A percentile compares a stretch with the other conserved stretches of the same genome.
phyloP scores from a whole-genome alignment of 2,329 filamentous ascomycete species.

The Clarireedia paspali region DNA sequence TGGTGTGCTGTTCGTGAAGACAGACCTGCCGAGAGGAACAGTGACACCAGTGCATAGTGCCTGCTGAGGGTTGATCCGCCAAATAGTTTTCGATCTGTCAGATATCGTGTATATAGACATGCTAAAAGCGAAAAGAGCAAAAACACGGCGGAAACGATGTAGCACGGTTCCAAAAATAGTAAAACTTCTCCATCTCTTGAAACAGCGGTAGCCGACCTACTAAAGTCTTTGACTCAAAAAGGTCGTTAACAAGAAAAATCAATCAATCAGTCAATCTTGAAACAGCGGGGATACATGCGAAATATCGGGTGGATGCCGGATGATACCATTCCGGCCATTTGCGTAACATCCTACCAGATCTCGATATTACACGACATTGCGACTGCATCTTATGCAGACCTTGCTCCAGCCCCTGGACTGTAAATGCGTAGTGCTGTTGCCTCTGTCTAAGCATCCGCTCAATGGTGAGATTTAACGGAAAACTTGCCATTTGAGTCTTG shows the following conservation, averaged over 20 bases:
- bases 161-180: too few relatives aligned
- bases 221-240: too few relatives aligned
- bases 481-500: not conserved
- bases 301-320: not conserved
- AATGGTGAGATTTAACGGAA: not conserved
- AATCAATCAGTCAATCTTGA: too few relatives aligned
- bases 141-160: not conserved
- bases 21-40: not conserved
- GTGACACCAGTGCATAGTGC: not conserved
- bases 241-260: too few relatives aligned
- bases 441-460: not conserved
- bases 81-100: not conserved
- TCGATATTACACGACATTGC: not conserved
- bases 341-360: not conserved
- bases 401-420: not conserved
- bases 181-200: too few relatives aligned
- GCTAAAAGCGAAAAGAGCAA: not conserved
- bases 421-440: not conserved
- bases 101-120: not conserved
- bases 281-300: not conserved
- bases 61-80: not conserved
- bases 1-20: not conserved
- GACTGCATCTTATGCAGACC: not conserved
- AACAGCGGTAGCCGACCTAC: not conserved
- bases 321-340: not conserved